Percentiles rank a stretch among this genome's conserved stretches.
Evolutionary conservation across 2,329 filamentous ascomycete species (phyloP).

Genomic region (Thelonectria discophora): DNA sequence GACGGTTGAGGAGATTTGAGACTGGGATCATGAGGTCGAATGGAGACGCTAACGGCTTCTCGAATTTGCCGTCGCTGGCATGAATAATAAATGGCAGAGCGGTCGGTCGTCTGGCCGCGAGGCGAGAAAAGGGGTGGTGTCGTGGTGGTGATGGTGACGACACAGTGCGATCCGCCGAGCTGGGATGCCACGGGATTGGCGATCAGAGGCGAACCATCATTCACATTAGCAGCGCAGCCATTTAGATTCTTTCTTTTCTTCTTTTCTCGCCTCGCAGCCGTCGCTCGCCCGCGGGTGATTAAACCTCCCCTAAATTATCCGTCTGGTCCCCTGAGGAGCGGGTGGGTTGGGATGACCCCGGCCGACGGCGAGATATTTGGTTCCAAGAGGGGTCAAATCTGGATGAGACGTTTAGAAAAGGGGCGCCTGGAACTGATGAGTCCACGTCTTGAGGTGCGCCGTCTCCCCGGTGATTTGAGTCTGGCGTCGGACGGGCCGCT

Average conservation of each 20-base stretch:
- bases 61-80: conserved; percentile 34
- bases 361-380: conserved; percentile 27
- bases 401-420: conserved; percentile 35
- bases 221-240: no score
- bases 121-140: conserved; percentile 22
- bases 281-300: neutral
- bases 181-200: conserved; percentile 27
- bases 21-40: conserved; percentile 25
- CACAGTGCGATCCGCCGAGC: conserved; percentile 30
- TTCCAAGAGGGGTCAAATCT: conserved; percentile 34
- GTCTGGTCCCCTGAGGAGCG: conserved; percentile 19
- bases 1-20: conserved; percentile 25
- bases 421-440: conserved; percentile 23
- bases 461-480: conserved; percentile 35
- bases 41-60: conserved; percentile 36
- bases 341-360: conserved; percentile 40
- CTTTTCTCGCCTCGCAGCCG: neutral
- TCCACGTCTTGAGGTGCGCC: conserved; percentile 2
- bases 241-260: neutral
- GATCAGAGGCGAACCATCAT: conserved; percentile 16
- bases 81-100: conserved; percentile 4
- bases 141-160: conserved; percentile 16
- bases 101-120: conserved; percentile 1
- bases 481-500: conserved; percentile 25
- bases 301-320: conserved; percentile 6